Evolutionary conservation across 2,329 filamentous ascomycete genomes (phyloP).

Genomic region (Endoconidiophora laricicola): DNA sequence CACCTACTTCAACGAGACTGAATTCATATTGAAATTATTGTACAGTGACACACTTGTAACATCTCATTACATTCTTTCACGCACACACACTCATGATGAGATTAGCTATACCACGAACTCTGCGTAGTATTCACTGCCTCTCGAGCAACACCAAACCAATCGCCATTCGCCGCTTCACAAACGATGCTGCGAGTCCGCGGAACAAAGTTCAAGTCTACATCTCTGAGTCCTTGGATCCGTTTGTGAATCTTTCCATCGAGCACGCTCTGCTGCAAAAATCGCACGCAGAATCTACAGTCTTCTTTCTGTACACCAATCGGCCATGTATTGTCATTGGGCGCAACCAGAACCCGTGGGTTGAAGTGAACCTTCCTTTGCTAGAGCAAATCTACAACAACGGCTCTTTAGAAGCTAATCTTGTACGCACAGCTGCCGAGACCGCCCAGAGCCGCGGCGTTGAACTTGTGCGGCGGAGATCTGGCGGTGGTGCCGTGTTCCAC

Average conservation of each 20-base stretch:
- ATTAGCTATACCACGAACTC: too few species aligned
- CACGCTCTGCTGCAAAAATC: slow-evolving; percentile 70
- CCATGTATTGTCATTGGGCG: slow-evolving; percentile 83
- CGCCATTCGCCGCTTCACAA: slow-evolving; percentile 18
- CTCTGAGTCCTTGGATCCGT: slow-evolving; percentile 55
- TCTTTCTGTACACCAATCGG: slow-evolving; percentile 77
- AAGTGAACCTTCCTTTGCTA: slow-evolving; percentile 59
- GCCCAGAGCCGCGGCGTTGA: slow-evolving; percentile 22
- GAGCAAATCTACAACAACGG: slow-evolving; percentile 1
- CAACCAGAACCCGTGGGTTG: slow-evolving; percentile 96
- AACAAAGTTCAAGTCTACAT: slow-evolving; percentile 50
- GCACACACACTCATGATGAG: neutral
- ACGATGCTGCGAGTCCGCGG: slow-evolving; percentile 25
- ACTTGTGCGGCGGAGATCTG: slow-evolving; percentile 70
- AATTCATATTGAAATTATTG: too few species aligned
- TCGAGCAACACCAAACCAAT: neutral
- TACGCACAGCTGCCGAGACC: slow-evolving; percentile 14
- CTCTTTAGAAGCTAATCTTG: neutral
- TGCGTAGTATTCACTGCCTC: too few species aligned
- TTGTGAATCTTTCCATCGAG: slow-evolving; percentile 85
- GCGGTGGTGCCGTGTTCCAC: slow-evolving; percentile 88
- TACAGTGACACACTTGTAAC: too few species aligned
- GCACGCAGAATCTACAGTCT: slow-evolving; percentile 52
- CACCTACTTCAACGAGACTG: too few species aligned
- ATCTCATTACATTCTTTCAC: neutral